Conservation (phyloP, 2,329 filamentous ascomycete species). For the Amylocarpus encephaloides region DNA sequence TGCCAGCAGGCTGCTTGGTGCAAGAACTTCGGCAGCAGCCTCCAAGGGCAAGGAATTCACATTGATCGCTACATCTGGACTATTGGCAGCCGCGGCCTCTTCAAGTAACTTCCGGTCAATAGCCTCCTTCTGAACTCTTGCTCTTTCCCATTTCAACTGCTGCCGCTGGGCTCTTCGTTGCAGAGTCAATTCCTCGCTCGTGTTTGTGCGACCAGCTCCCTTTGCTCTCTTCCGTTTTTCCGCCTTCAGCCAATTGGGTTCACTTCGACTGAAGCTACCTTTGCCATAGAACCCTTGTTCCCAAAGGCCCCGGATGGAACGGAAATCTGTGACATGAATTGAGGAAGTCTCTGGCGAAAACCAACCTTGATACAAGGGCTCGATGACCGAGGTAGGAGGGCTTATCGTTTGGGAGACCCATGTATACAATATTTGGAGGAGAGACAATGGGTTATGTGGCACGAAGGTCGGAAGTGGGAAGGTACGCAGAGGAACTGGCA, state of each 20-base stretch:
- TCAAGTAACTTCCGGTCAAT: slow-evolving; percentile 65
- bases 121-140: slow-evolving; percentile 77
- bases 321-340: slow-evolving; percentile 73
- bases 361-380: slow-evolving; percentile 60
- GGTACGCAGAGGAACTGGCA: slow-evolving; percentile 72
- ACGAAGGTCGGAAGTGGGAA: slow-evolving; percentile 84
- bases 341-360: slow-evolving; percentile 80
- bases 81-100: slow-evolving; percentile 34
- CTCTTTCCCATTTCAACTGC: slow-evolving; percentile 83
- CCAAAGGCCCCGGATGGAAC: slow-evolving; percentile 77
- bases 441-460: slow-evolving; percentile 84
- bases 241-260: slow-evolving; percentile 84
- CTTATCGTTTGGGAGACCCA: slow-evolving; percentile 68
- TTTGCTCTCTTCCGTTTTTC: slow-evolving; percentile 60
- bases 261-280: slow-evolving; percentile 84
- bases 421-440: slow-evolving; percentile 71
- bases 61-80: slow-evolving; percentile 5
- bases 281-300: slow-evolving; percentile 98
- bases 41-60: slow-evolving; percentile 6
- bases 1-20: slow-evolving; percentile 1
- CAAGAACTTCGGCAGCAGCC: slow-evolving; percentile 1
- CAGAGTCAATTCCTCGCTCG: slow-evolving; percentile 76
- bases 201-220: slow-evolving; percentile 57
- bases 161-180: slow-evolving; percentile 73
- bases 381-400: slow-evolving; percentile 57